Percentiles rank a stretch among this genome's conserved stretches.
Conservation (phyloP, 805 yeast genomes). For the Candida xyloterini region DNA sequence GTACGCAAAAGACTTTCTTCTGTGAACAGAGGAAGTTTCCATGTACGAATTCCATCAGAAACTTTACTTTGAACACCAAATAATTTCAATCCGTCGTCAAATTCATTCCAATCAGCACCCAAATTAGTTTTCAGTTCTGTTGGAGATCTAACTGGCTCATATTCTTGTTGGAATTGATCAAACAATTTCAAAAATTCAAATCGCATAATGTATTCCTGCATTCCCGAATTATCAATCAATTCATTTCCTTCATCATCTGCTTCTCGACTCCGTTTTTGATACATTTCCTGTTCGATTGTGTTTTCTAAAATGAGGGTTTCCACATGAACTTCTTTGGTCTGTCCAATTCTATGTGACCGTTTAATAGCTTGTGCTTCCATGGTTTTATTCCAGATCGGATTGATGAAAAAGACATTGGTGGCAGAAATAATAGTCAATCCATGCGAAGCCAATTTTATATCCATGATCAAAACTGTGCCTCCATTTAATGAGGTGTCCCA, state of each 20-base stretch:
- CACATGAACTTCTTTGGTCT: slow-evolving; percentile 58
- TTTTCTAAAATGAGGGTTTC: slow-evolving; percentile 62
- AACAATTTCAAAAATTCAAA: slow-evolving; percentile 45
- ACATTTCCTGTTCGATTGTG: slow-evolving; percentile 69
- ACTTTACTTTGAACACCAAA: slow-evolving; percentile 16
- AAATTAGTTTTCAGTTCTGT: slow-evolving; percentile 13
- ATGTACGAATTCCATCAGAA: slow-evolving; percentile 16
- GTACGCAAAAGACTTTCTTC: slow-evolving; percentile 29
- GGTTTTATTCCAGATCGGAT: slow-evolving; percentile 68
- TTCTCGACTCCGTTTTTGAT: slow-evolving; percentile 33
- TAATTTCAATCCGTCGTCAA: slow-evolving; percentile 22
- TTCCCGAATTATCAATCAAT: slow-evolving; percentile 57
- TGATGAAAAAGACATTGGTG: slow-evolving; percentile 65
- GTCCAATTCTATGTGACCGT: slow-evolving; percentile 77
- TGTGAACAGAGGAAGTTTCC: slow-evolving; percentile 39
- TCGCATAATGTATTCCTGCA: slow-evolving; percentile 51
- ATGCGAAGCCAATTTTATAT: slow-evolving; percentile 62
- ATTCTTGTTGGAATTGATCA: slow-evolving; percentile 34
- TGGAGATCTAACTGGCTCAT: slow-evolving; percentile 34
- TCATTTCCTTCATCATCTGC: slow-evolving; percentile 28
- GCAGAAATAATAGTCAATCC: slow-evolving; percentile 69
- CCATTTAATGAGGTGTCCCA: slow-evolving; percentile 40
- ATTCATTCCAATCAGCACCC: slow-evolving; percentile 8
- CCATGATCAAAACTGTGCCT: slow-evolving; percentile 62
- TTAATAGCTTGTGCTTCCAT: slow-evolving; percentile 75